Conservation (phyloP, 1,284 basidiomycete genomes). For the Leccinum huronense region DNA sequence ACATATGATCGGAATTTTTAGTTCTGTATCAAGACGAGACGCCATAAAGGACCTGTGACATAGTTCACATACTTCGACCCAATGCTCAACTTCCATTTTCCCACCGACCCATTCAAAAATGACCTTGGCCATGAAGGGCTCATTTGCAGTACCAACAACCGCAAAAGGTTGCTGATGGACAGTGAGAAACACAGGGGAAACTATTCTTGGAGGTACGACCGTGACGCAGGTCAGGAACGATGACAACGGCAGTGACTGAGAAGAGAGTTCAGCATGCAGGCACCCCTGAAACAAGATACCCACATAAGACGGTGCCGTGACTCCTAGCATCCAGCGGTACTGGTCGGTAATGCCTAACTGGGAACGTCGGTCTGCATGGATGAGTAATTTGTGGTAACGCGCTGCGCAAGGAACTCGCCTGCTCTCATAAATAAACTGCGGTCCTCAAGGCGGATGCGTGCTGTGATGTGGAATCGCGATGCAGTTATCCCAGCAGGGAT, state of each 20-base stretch:
- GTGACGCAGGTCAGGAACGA: conserved; percentile 49
- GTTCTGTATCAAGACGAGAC: conserved; percentile 1
- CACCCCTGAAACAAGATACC: conserved; percentile 27
- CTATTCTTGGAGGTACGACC: conserved; percentile 38
- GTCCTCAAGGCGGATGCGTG: conserved; percentile 61
- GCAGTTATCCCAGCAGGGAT: conserved; percentile 27
- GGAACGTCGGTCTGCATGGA: conserved; percentile 44
- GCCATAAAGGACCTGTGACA: neutral
- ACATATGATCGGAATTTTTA: conserved; percentile 8
- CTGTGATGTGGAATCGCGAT: conserved; percentile 67
- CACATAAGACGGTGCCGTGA: conserved; percentile 71
- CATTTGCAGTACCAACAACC: conserved; percentile 52
- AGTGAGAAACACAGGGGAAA: conserved; percentile 36
- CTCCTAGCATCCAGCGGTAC: conserved; percentile 69
- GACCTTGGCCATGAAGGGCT: conserved; percentile 64
- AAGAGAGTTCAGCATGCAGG: conserved; percentile 4
- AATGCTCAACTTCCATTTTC: conserved; percentile 62
- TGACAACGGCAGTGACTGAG: conserved; percentile 36
- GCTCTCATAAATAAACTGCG: conserved; percentile 59
- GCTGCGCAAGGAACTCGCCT: conserved; percentile 38
- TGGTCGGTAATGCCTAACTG: conserved; percentile 40
- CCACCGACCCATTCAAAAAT: conserved; percentile 51
- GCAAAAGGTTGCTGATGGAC: conserved; percentile 55
- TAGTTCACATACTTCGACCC: conserved; percentile 61
- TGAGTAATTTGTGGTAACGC: conserved; percentile 3